These are phyloP conservation scores for Hyaloraphidium curvatum DNA, from an alignment of 192 early-diverging fungal genomes.

Conservation along the genomic window DNA sequence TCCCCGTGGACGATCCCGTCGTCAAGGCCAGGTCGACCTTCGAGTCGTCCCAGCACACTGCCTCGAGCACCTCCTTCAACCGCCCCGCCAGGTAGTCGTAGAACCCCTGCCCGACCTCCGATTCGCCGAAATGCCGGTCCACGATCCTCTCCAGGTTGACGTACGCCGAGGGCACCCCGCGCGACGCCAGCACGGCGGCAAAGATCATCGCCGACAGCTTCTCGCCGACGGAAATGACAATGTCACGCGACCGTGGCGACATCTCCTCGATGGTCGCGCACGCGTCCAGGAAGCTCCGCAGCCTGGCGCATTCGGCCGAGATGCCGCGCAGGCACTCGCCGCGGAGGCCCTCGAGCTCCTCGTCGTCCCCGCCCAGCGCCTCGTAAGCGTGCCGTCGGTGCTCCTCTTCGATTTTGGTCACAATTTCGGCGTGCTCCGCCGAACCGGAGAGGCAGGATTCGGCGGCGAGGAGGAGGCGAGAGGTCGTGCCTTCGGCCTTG, in stretches of 20 bases:
- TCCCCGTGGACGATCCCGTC: no score
- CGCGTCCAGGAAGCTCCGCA: conserved; percentile 78
- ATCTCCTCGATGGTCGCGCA: conserved; percentile 92
- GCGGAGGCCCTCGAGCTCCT: conserved; percentile 11
- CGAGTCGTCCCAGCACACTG: no score
- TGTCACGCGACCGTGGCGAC: conserved; percentile 84
- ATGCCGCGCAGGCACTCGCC: conserved; percentile 36
- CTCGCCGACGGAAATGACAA: conserved; percentile 87
- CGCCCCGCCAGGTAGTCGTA: conserved; percentile 74
- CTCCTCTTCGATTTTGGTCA: conserved; percentile 60
- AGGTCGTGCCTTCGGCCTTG: conserved; percentile 83
- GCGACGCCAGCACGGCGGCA: conserved; percentile 46
- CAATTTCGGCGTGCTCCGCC: conserved; percentile 48
- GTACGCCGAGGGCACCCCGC: conserved; percentile 66
- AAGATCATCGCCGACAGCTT: conserved; percentile 83
- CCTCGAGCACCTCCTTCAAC: conserved; percentile 35
- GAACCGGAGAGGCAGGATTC: no score
- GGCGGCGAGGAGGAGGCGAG: conserved; percentile 43
- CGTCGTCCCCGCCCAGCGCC: no score
- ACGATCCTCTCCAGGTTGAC: conserved; percentile 76
- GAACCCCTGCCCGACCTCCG: conserved; percentile 80
- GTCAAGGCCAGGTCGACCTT: no score
- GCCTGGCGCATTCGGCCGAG: conserved; percentile 50
- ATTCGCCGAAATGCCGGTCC: conserved; percentile 40
- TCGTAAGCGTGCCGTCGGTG: conserved; percentile 51